Evolutionary conservation across 306 rosid genomes (phyloP), one percentile per base, ranked within the genome.

Genomic region (Inga laurina): DNA sequence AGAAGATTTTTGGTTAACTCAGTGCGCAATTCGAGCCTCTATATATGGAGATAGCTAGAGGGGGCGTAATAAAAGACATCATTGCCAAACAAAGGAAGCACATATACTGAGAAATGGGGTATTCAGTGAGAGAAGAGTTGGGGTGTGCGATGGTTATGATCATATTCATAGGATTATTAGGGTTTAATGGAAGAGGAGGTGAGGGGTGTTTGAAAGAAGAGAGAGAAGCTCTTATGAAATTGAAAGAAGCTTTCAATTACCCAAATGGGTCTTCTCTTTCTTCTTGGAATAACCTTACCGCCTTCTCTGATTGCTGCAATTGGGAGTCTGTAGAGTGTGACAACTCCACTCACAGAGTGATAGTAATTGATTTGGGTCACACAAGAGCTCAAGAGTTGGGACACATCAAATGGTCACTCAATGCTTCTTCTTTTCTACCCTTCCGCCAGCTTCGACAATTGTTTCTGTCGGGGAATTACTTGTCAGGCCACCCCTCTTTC

Each of bases 201-300:
- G 2, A 22, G 62, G 82, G 66, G 15, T 67, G 82, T 65, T 34
- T 48, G 39, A 74, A 67, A 12, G 35, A 9, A 14, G 82, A 78
- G 52, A 67, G 67, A 67, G 67, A 16, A 0, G 76, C 49, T 51
- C 82, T 79, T 66, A 2, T 79, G 39, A 79, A 16, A 79, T 12
- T 79, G 37, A 79, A 68, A 51, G 75, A 19, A 19, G 82, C 52
- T 3, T 79, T 78, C 22, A 67, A 67, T 79, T 72, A 79, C 24
- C 82, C 75, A 48, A 79, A 67, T 67, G 82, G 67, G 0, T 21
- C 65, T 65, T 10, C 75, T 18, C 75, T 79, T 68, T 1, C 82
- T 48, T 79, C 76, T 21, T 79, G 82, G 82, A 30, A 22, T 59
- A 22, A 65, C 44, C 62, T 3, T 35, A 27, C 19, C 9, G 13